Conservation (phyloP, 139 green algal genomes). For the Spirogloea muscicola region DNA sequence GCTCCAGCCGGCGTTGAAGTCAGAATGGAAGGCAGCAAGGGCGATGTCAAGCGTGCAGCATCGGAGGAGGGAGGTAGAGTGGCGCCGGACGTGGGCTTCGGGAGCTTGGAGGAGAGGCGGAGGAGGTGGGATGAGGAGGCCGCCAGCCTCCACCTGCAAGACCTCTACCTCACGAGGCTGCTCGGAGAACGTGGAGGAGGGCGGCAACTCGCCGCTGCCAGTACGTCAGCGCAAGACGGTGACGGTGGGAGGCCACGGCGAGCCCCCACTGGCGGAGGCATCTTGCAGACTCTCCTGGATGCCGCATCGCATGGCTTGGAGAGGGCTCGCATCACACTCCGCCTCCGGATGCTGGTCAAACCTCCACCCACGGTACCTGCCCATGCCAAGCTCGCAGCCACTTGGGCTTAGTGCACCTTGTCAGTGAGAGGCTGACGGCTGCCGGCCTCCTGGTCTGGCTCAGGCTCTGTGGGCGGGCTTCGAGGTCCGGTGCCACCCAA, state of each 20-base stretch:
- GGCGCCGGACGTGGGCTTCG: too few relatives aligned
- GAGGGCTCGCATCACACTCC: too few relatives aligned
- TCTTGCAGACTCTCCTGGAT: not conserved
- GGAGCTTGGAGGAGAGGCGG: too few relatives aligned
- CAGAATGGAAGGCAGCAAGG: too few relatives aligned
- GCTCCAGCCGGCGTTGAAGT: too few relatives aligned
- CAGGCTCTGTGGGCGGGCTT: not conserved
- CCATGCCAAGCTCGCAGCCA: too few relatives aligned
- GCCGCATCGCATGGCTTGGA: too few relatives aligned
- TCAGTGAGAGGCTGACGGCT: not conserved
- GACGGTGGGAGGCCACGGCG: not conserved
- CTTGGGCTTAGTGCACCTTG: not conserved
- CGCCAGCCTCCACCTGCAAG: too few relatives aligned
- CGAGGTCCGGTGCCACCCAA: not conserved
- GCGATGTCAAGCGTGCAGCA: too few relatives aligned
- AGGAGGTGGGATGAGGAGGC: too few relatives aligned
- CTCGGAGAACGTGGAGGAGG: not conserved
- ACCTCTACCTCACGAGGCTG: not conserved
- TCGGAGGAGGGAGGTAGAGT: too few relatives aligned
- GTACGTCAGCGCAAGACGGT: not conserved
- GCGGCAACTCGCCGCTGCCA: not conserved
- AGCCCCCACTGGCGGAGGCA: not conserved
- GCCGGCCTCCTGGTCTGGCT: not conserved
- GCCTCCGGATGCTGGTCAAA: not conserved
- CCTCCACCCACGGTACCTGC: not conserved